Evolutionary conservation across 176 grass and related monocot species (phyloP), one percentile per base, ranked within the genome.

Genomic region (Luzula sylvatica): DNA sequence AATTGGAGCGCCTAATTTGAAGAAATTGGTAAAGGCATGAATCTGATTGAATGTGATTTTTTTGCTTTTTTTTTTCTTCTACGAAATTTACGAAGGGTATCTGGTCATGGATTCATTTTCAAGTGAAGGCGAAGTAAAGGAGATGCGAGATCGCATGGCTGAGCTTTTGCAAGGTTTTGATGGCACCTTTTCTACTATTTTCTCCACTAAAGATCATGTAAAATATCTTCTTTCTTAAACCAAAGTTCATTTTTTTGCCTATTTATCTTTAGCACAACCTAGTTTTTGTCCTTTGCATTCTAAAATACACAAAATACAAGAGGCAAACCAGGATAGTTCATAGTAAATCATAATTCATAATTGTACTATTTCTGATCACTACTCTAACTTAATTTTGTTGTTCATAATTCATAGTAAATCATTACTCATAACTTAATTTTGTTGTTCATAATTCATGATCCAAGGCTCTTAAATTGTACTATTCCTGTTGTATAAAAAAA

Each of bases 121-220:
- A 11, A 79, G 67, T 46, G 23, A 44, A 15, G 58, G 79, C 9
- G 81, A 89, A 69, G 66, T 84, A 14, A 65, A 56, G 65, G 71
- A 69, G 77, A 89, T 96, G 81, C 67, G 81, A 40, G 71, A 45
- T 64, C 81, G 67, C 44, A 86, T 96, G 81, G 58, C 77, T 14
- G 47, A 80, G 68, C 65, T 96, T 58, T 67, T 96, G 19, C 32
- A 75, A 1, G 74, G 74, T 38, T 96, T 77, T 57, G 85, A 89
- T 66, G 85, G 74, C 8, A 59, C 53, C 46, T 30, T 21, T 19
- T 52, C 70, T 23, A 38, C 58, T 39, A 56, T 89, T 53, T 89
- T 89, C 77, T 96, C 81, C 52, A 96, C 92, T 24, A 82, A 86
- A 66, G 78, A 96, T 75, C 84, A 96, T 28, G 90, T 89, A 65